These are phyloP conservation scores for Lactarius hatsudake DNA, from an alignment of 768 basidiomycete species.

Conservation along the genomic window DNA sequence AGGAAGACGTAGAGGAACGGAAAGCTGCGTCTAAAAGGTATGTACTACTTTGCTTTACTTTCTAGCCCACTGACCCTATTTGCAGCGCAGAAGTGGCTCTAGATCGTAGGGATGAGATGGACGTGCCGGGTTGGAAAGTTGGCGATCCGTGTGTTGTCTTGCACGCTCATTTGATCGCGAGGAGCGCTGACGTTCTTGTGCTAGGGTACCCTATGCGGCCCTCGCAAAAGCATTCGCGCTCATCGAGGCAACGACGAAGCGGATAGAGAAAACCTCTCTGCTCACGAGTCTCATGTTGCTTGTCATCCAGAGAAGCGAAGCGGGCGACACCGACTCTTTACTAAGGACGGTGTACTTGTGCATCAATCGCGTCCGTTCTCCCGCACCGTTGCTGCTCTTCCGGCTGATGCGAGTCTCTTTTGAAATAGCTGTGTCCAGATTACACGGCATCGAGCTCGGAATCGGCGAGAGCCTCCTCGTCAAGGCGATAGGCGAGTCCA, in stretches of 20 bases:
- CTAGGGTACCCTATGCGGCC: conserved; percentile 91
- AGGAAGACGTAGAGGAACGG: conserved; percentile 43
- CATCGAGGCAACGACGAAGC: conserved; percentile 94
- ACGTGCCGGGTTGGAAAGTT: conserved; percentile 77
- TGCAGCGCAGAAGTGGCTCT: conserved; percentile 68
- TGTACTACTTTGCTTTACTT: conserved; percentile 22
- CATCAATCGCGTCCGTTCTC: conserved; percentile 78
- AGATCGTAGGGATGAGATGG: conserved; percentile 61
- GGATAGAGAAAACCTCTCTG: conserved; percentile 86
- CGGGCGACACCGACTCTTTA: conserved; percentile 69
- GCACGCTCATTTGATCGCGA: conserved; percentile 2
- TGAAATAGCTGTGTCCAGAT: conserved; percentile 80
- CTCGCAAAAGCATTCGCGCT: conserved; percentile 82
- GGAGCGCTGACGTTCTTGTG: background rate
- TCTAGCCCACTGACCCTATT: background rate
- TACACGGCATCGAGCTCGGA: conserved; percentile 94
- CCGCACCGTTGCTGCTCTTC: background rate
- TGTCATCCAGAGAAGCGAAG: conserved; percentile 82
- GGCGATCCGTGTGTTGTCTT: conserved; percentile 75
- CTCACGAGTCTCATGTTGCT: conserved; percentile 87
- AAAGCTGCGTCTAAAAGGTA: conserved; percentile 68
- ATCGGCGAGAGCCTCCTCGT: conserved; percentile 93
- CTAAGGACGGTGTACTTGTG: conserved; percentile 92
- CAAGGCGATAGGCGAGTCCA: conserved; percentile 94
- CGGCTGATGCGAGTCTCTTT: background rate